Conservation (phyloP, 345 rosid genomes). For the rapeseed (Brassica napus) region DNA sequence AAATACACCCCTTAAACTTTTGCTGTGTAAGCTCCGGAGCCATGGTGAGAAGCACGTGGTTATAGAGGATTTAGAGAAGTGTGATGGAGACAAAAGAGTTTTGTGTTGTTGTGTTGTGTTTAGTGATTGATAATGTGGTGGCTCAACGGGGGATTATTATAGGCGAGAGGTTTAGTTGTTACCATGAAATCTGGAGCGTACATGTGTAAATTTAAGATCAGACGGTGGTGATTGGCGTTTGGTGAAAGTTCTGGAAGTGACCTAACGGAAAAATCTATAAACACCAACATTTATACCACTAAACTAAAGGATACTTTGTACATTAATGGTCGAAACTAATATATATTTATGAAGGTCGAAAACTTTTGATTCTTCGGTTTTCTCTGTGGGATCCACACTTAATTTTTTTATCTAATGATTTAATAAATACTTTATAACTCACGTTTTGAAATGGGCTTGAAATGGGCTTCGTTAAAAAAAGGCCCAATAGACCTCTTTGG, state of each 20-base stretch:
- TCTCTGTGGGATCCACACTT: too few species aligned
- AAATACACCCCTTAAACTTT: too few species aligned
- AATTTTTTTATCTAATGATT: too few species aligned
- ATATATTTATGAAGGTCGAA: too few species aligned
- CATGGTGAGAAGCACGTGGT: constrained; percentile 42
- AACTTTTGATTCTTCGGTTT: too few species aligned
- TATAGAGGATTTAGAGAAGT: neutral
- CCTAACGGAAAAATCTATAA: neutral
- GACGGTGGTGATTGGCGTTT: constrained; percentile 39
- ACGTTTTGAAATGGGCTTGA: too few species aligned
- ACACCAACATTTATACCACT: neutral
- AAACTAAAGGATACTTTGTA: too few species aligned
- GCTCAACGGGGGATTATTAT: constrained; percentile 27
- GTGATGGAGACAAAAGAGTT: neutral
- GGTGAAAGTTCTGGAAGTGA: constrained; percentile 52
- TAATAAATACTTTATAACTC: too few species aligned
- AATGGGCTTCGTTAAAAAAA: too few species aligned
- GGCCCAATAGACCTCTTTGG: too few species aligned
- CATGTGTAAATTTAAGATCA: constrained; percentile 39
- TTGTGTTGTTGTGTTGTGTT: neutral
- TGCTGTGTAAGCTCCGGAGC: constrained; percentile 56
- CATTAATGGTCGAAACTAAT: too few species aligned
- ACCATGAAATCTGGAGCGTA: neutral
- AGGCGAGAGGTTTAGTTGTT: constrained; percentile 7
- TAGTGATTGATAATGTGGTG: neutral